Conservation (phyloP, 768 basidiomycete species). For the Phlegmacium glaucopus region DNA sequence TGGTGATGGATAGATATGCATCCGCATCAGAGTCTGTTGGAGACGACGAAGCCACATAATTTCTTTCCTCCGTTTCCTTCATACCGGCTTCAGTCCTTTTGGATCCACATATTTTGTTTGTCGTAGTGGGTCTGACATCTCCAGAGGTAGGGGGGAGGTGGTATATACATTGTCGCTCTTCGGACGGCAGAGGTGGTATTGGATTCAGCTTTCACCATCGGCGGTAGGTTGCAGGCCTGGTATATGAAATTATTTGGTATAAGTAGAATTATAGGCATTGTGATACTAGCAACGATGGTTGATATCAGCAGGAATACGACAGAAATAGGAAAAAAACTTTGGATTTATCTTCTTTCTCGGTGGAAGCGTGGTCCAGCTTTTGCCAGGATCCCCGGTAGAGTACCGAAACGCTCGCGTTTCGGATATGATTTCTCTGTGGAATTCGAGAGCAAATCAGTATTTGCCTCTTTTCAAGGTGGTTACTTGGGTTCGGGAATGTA, state of each 20-base stretch:
- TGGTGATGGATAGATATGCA: too few species aligned
- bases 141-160: too few species aligned
- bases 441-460: not conserved
- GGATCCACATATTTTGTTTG: too few species aligned
- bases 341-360: conserved; percentile 27
- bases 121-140: not conserved
- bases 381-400: conserved; percentile 25
- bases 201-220: not conserved
- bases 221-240: too few species aligned
- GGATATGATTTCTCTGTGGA: not conserved
- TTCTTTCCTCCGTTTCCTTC: not conserved
- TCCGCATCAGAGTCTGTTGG: too few species aligned
- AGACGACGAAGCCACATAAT: not conserved
- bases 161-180: conserved; percentile 15
- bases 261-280: not conserved
- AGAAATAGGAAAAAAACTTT: conserved; percentile 11
- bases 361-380: conserved; percentile 36
- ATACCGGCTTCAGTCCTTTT: not conserved
- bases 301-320: not conserved
- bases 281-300: not conserved
- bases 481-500: too few species aligned
- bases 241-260: too few species aligned
- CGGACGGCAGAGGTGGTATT: conserved; percentile 4
- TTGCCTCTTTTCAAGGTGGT: too few species aligned
- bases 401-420: conserved; percentile 22